Evolutionary conservation across 176 grass and related monocot species (phyloP).

Genomic region (Hordeum marinum): DNA sequence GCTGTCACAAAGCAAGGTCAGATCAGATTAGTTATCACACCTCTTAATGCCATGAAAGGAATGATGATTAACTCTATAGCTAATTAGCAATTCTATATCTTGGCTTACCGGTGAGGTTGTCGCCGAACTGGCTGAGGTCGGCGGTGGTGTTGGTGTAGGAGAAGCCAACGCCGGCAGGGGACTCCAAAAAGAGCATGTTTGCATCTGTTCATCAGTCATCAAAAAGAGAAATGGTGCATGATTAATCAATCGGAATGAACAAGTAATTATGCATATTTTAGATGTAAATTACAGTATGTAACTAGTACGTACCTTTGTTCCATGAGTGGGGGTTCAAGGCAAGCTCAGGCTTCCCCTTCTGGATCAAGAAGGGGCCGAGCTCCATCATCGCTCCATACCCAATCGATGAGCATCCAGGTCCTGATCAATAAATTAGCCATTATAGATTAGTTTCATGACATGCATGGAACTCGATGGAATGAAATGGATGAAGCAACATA

Average conservation of each 20-base stretch:
- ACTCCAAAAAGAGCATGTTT: constrained; percentile 80
- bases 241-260: not conserved
- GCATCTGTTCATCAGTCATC: constrained; percentile 35
- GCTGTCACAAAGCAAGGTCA: constrained; percentile 25
- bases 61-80: not conserved
- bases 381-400: constrained; percentile 6
- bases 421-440: not conserved
- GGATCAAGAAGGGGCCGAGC: constrained; percentile 7
- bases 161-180: constrained; percentile 81
- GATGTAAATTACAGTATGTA: too few species aligned
- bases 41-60: not conserved
- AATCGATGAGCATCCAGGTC: not conserved
- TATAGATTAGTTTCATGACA: not conserved
- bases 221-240: not conserved
- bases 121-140: constrained; percentile 58
- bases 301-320: not conserved
- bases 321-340: constrained; percentile 1
- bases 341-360: constrained; percentile 8
- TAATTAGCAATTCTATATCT: not conserved
- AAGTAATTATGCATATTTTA: too few species aligned
- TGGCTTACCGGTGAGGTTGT: constrained; percentile 57
- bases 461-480: not conserved
- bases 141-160: constrained; percentile 83
- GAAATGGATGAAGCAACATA: not conserved
- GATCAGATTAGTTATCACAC: not conserved